A percentile compares a stretch with the other conserved stretches of the same genome.
Evolutionary conservation across 208 protist genomes (phyloP).

Genomic region (Trypanosomatidae sp.): DNA sequence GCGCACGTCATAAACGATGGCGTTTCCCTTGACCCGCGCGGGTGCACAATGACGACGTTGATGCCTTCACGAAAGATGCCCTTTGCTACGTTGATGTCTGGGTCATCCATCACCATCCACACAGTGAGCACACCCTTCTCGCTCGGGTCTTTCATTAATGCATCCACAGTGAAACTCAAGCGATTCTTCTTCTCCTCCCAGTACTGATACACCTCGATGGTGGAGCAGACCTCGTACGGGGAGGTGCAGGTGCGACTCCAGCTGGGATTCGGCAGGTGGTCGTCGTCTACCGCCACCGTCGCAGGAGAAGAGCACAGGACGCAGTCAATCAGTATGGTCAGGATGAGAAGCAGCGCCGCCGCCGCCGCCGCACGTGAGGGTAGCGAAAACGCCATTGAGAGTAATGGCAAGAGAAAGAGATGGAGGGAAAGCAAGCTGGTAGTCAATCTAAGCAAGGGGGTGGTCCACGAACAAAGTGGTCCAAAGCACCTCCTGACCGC

Average conservation of each 20-base stretch:
- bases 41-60: slow-evolving; percentile 51
- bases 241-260: slow-evolving; percentile 34
- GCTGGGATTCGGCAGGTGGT: slow-evolving; percentile 28
- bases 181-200: slow-evolving; percentile 30
- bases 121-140: slow-evolving; percentile 27
- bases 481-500: neutral
- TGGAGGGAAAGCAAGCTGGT: neutral
- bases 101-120: slow-evolving; percentile 54
- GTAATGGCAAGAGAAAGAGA: neutral
- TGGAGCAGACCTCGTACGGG: slow-evolving; percentile 34
- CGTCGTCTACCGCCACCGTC: neutral
- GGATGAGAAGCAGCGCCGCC: neutral
- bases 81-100: slow-evolving; percentile 21
- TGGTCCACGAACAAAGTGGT: neutral
- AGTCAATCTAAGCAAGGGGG: neutral
- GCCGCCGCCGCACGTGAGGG: neutral
- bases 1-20: slow-evolving; percentile 28
- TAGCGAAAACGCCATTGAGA: neutral
- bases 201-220: slow-evolving; percentile 35
- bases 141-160: slow-evolving; percentile 7
- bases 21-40: slow-evolving; percentile 34
- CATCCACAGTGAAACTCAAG: slow-evolving; percentile 35
- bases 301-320: neutral
- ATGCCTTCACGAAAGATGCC: slow-evolving; percentile 23
- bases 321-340: neutral